A percentile compares a stretch with the other conserved stretches of the same genome.
Conservation (phyloP, 78 protist genomes). For the Planoprotostelium fungivorum region DNA sequence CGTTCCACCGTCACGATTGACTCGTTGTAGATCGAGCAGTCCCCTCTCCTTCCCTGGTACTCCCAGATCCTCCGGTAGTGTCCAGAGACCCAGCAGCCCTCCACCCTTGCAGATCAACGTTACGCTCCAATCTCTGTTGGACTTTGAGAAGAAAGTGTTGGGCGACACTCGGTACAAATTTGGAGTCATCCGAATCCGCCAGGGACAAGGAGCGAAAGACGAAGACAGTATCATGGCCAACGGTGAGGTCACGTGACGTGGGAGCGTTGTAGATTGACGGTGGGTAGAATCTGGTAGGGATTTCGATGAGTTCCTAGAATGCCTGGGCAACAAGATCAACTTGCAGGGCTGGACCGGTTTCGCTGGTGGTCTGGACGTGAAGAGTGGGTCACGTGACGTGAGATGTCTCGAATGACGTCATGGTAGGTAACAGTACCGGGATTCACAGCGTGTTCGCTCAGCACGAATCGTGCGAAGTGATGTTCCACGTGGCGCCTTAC, state of each 20-base stretch:
- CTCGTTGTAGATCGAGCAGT: too few species aligned
- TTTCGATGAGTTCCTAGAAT: constrained; percentile 31
- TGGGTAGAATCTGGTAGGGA: constrained; percentile 1
- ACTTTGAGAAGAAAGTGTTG: background rate
- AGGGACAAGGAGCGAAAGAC: background rate
- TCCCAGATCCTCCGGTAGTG: background rate
- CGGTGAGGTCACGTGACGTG: background rate
- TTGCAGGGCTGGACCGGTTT: constrained; percentile 53
- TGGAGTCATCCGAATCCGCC: background rate
- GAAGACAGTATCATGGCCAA: background rate
- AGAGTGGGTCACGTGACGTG: too few species aligned
- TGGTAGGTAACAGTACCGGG: constrained; percentile 44
- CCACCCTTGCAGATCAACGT: background rate
- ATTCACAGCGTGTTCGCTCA: constrained; percentile 30
- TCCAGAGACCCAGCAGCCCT: background rate
- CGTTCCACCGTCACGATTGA: too few species aligned
- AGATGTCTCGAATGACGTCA: background rate
- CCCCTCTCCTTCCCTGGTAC: background rate
- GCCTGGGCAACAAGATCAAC: constrained; percentile 39
- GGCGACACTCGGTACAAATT: background rate
- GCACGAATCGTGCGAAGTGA: constrained; percentile 55
- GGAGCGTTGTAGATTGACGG: background rate
- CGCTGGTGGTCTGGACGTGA: constrained; percentile 70
- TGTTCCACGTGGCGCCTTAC: constrained; percentile 73
- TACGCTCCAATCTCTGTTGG: background rate